Percentiles rank a stretch among this genome's conserved stretches.
These are phyloP conservation scores for Cucumis hystrix DNA, from an alignment of 306 rosid species.

Conservation along the genomic window DNA sequence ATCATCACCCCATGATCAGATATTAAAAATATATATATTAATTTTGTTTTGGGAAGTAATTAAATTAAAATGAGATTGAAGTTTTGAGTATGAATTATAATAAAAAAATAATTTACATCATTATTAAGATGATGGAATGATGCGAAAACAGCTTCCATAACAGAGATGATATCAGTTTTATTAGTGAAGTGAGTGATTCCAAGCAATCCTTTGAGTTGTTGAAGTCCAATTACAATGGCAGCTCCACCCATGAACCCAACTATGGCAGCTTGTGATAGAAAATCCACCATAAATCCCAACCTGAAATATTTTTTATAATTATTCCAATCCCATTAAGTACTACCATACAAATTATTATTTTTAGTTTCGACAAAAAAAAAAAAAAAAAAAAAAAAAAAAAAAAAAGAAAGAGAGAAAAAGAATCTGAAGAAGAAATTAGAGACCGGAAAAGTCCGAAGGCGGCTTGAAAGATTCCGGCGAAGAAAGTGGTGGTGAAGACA, in stretches of 20 bases:
- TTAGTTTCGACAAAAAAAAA: too few species aligned
- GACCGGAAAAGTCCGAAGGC: conserved; percentile 65
- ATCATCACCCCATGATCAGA: background rate
- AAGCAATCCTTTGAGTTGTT: conserved; percentile 60
- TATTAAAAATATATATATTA: too few species aligned
- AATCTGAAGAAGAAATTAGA: background rate
- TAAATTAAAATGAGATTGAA: background rate
- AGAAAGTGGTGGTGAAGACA: conserved; percentile 55
- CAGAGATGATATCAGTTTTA: conserved; percentile 59
- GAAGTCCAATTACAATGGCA: conserved; percentile 69
- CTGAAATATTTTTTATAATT: conserved; percentile 8
- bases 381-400: too few species aligned
- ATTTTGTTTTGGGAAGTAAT: too few species aligned
- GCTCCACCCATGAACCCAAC: conserved; percentile 27
- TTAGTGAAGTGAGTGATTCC: conserved; percentile 51
- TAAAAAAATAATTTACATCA: background rate
- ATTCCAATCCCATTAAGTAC: too few species aligned
- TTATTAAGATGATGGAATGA: conserved; percentile 19
- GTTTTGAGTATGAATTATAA: background rate
- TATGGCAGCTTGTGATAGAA: conserved; percentile 47
- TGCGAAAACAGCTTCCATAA: conserved; percentile 31
- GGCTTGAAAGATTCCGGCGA: conserved; percentile 71
- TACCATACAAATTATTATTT: too few species aligned
- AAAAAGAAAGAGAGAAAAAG: too few species aligned
- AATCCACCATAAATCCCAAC: conserved; percentile 32